Evolutionary conservation across 2,329 filamentous ascomycete species (phyloP), one percentile per base, ranked within the genome.

Genomic region (Teratosphaeriaceae sp.): DNA sequence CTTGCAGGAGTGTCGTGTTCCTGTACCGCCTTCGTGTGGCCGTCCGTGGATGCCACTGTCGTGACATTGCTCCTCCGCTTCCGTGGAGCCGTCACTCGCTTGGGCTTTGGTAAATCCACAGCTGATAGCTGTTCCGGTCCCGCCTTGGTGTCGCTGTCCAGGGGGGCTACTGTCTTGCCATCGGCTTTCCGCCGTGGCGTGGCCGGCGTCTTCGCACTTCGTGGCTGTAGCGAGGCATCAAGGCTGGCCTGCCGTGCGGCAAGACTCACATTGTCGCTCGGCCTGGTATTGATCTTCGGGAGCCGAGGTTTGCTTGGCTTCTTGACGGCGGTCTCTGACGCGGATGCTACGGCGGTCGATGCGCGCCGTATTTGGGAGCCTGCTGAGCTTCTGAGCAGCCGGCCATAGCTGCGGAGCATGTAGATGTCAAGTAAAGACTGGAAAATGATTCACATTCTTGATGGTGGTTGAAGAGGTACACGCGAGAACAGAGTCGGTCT

Each of bases 361-460:
- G 35, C n/a, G 22, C 18, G n/a, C 21, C 35, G 19, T 18, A 38
- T 12, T 18, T 15, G 16, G 20, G 16, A n/a, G 22, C 9, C n/a
- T 7, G 16, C 23, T n/a, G 23, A 42, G 38, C 33, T 43, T 24
- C 18, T 38, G 16, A 30, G 20, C 23, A 42, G 40, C 44, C 40
- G 34, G 41, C 39, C 44, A 47, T 43, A 31, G 40, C 40, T 43
- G 40, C 44, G 40, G 19, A 43, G 44, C 44, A 47, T 47, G 33
- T 30, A 40, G 16, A 38, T 38, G 35, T 38, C 18, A 9, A 20
- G 18, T 15, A 20, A 27, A 27, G 16, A 8, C 24, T 27, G 8
- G 31, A 5, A 20, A 5, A 18, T 18, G 31, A 18, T 18, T 34
- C 31, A 34, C 31, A 34, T 34, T 34, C 31, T 6, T n/a, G n/a